Base-by-base conservation (phyloP, 2,329 filamentous ascomycete genomes). In the Alternaria triticina region DNA sequence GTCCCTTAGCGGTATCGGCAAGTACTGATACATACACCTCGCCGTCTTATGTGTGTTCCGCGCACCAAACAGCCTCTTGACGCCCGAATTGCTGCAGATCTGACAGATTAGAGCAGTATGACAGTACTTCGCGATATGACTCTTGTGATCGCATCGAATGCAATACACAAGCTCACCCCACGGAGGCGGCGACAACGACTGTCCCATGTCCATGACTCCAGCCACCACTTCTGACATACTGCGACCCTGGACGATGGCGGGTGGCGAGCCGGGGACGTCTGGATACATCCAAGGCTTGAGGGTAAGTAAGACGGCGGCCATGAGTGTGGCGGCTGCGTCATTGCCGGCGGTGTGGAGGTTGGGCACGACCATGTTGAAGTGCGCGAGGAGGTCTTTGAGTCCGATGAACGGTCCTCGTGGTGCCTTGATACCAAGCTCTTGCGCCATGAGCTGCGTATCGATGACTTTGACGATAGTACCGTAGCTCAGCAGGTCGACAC, bases 311-410 rank as follows among this genome's bases (percentile, higher is more conserved):
- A 70, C 25, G 2, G 70, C 70, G 12, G 61, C 57, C 12, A 70
- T 69, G 15, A 73, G 49, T 0, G 64, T 67, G 6, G 59, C 63
- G 0, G 62, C 67, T 3, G 63, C 62, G 22, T 71, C 67, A 10
- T 69, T 73, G 1, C 70, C 69, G 3, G 69, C 67, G 15, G 59
- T 68, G 44, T 69, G 62, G 3, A 70, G 47, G 17, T 69, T 62
- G 3, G 57, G 22, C 13, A 65, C 54, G 0, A 9, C 12, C 20
- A 72, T 47, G 43, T 65, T 60, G 61, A 69, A 67, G 54, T 70
- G 54, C 0, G 54, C 54, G 9, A 69, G 30, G 1, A 74, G 61
- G 10, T 68, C 40, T 4, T 33, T 20, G 1, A 72, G 61, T 13
- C 64, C 45, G n/a, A 70, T 71, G n/a, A 46, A 46, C 0, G 61